Base-by-base conservation (phyloP, 2,329 filamentous ascomycete species). In the Berkeleyomyces rouxiae region DNA sequence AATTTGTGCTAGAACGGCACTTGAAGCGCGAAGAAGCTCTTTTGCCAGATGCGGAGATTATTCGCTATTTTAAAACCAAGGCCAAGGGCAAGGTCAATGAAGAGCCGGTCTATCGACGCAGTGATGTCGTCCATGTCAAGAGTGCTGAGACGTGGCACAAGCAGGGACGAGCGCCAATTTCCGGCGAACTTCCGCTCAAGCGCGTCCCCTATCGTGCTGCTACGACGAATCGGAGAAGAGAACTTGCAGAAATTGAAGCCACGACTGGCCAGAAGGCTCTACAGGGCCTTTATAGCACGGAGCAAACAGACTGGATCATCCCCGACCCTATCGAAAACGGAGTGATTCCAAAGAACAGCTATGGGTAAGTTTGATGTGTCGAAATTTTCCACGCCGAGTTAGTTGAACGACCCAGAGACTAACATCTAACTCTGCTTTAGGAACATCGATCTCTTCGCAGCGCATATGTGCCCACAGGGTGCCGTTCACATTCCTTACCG, bases 121-220 rank as follows among this genome's bases (percentile, higher is more conserved):
- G 82, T 61, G 91, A 97, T 67, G 83, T 97, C 0, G 83, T 91
- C 2, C 79, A 81, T 46, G 95, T 95, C 71, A 91, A 96, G 72
- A 95, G 89, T 37, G 87, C 88, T 1, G 93, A 99, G 71, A 96
- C 89, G 1, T 99, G 93, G 93, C 93, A 97, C 71, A 96, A 96
- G 71, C 92, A 96, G 76, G 93, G 93, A 0, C 82, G 92, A 9
- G 86, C 84, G 36, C 84, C 93, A 2, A 79, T 82, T 36, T 70
- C 78, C 0, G 90, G 88, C 2, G 84, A 87, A 67, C 75, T 83
- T 58, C 88, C 93, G 0, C 74, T 96, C 65, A 99, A 99, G 72
- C 80, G 82, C 49, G 93, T 96, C 0, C 90, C 92, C 0, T 90
- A 93, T 70, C 87, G 93, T 49, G 93, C 90, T 13, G 92, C 96